Evolutionary conservation across 2,329 filamentous ascomycete species (phyloP).

Genomic region (Pseudogymnoascus sp.): DNA sequence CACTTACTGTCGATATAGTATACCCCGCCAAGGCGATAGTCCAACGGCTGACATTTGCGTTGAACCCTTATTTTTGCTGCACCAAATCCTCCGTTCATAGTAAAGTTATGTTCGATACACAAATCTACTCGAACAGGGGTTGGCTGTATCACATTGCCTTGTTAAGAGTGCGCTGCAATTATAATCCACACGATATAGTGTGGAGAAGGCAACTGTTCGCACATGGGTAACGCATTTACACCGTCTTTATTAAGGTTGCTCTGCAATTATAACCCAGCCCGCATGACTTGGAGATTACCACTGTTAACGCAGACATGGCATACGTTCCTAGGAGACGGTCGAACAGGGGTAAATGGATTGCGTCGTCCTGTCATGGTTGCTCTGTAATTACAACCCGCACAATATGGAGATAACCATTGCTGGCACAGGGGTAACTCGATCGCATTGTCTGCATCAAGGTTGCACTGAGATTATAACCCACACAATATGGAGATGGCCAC

Average conservation of each 20-base stretch:
- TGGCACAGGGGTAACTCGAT: not conserved
- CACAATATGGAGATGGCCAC: slow-evolving; percentile 1
- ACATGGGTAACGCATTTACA: not conserved
- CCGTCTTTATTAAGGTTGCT: not conserved
- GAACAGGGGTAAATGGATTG: not conserved
- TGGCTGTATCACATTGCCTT: not conserved
- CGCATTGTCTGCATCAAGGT: not conserved
- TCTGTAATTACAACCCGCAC: not conserved
- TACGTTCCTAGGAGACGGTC: not conserved
- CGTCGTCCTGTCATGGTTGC: not conserved
- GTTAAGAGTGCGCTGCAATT: not conserved
- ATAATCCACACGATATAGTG: not conserved
- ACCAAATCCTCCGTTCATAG: not conserved
- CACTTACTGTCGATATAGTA: not conserved
- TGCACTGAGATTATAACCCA: not conserved
- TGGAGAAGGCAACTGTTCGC: not conserved
- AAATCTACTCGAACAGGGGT: not conserved
- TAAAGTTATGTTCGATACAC: not conserved
- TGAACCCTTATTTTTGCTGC: not conserved
- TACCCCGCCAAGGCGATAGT: not conserved
- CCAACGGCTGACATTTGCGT: not conserved
- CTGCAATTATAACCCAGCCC: not conserved
- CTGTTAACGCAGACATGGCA: not conserved
- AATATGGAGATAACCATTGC: not conserved
- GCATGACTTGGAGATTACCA: not conserved